phyloP scores from a whole-genome alignment of 2,329 filamentous ascomycete genomes.

The Cercospora brassicicola region DNA sequence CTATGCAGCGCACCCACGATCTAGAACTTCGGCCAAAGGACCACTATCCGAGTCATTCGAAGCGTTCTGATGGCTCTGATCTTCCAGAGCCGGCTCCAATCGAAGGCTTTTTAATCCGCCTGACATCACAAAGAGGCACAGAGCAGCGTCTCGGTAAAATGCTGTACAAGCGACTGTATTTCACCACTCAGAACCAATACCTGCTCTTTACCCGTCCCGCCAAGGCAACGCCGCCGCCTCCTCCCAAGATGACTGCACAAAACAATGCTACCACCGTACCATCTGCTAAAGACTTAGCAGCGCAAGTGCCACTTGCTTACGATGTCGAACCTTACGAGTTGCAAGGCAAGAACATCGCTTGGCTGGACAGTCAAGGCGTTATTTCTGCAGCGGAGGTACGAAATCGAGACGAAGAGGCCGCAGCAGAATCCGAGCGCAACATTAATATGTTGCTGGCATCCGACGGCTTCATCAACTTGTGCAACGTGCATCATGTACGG shows the following conservation, averaged over 20 bases:
- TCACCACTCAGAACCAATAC: slow-evolving; percentile 63
- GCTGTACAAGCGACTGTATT: slow-evolving; percentile 67
- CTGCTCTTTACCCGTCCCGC: slow-evolving; percentile 63
- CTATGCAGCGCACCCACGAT: slow-evolving; percentile 66
- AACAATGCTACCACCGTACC: slow-evolving; percentile 51
- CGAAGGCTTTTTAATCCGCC: slow-evolving; percentile 65
- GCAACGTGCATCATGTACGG: slow-evolving; percentile 59
- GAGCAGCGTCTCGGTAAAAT: slow-evolving; percentile 60
- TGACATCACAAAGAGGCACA: slow-evolving; percentile 63
- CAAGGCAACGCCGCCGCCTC: slow-evolving; percentile 57
- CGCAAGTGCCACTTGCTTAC: slow-evolving; percentile 61
- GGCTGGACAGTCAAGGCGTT: slow-evolving; percentile 50
- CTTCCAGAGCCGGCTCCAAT: slow-evolving; percentile 61
- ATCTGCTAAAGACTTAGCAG: slow-evolving; percentile 54
- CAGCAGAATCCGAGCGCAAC: slow-evolving; percentile 59
- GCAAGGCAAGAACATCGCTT: slow-evolving; percentile 54
- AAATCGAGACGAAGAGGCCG: slow-evolving; percentile 59
- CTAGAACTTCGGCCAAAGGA: slow-evolving; percentile 65
- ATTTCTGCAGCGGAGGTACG: slow-evolving; percentile 44
- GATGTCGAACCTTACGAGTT: slow-evolving; percentile 62
- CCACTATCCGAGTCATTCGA: slow-evolving; percentile 60
- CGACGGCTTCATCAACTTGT: slow-evolving; percentile 66
- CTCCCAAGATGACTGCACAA: slow-evolving; percentile 52
- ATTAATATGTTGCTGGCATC: slow-evolving; percentile 58
- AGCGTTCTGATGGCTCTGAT: slow-evolving; percentile 45